Percentiles rank a stretch among this genome's conserved stretches.
Evolutionary conservation across 352 stramenopile genomes (phyloP).

Genomic region (Pythium monospermum): DNA sequence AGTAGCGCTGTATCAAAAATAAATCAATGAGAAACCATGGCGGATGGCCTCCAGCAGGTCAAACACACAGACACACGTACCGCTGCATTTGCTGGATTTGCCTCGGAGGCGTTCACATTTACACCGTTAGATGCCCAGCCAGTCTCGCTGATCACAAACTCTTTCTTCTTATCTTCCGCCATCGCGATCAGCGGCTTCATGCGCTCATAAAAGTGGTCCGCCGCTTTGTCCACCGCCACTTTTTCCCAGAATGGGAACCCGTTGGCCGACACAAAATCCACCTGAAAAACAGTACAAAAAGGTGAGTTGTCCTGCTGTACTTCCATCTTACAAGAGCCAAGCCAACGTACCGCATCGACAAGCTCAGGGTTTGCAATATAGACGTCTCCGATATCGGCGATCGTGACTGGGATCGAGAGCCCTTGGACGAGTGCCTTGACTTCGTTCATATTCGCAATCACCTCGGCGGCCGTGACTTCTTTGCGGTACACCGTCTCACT

Average conservation of each 20-base stretch:
- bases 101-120: conserved; percentile 30
- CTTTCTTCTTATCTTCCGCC: conserved; percentile 28
- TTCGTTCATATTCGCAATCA: conserved; percentile 36
- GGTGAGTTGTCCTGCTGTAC: too few species aligned
- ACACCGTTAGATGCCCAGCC: conserved; percentile 49
- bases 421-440: conserved; percentile 30
- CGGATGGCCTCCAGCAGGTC: neutral
- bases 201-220: conserved; percentile 33
- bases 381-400: conserved; percentile 61
- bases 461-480: conserved; percentile 39
- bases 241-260: conserved; percentile 70
- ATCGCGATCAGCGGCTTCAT: conserved; percentile 34
- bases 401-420: conserved; percentile 43
- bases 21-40: neutral
- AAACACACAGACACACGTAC: conserved; percentile 4
- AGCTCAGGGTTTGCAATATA: conserved; percentile 49
- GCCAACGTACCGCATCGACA: conserved; percentile 22
- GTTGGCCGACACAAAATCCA: conserved; percentile 60
- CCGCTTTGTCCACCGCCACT: conserved; percentile 28
- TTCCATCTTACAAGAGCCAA: too few species aligned
- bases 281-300: conserved; percentile 4
- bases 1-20: conserved; percentile 31
- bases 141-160: conserved; percentile 61
- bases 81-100: conserved; percentile 36
- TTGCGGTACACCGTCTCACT: conserved; percentile 65